phyloP scores from a whole-genome alignment of 2,329 filamentous ascomycete genomes.

The Penicillium brevicompactum region DNA sequence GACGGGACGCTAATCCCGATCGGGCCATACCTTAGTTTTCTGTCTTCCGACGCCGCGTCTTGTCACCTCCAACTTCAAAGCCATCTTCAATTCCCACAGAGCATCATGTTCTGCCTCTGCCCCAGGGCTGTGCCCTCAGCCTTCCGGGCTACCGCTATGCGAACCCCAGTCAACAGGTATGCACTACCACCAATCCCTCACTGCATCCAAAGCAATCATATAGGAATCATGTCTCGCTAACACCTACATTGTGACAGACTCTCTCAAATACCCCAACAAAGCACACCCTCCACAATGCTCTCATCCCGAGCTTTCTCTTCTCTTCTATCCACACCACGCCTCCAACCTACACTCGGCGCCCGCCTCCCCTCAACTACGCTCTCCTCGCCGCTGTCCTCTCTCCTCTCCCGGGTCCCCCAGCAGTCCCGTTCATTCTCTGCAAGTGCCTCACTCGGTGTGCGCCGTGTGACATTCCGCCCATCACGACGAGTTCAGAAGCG shows the following conservation, averaged over 20 bases:
- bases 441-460: slow-evolving; percentile 44
- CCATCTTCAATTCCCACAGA: slow-evolving; percentile 1
- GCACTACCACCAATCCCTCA: slow-evolving; percentile 8
- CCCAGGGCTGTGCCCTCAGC: slow-evolving; percentile 35
- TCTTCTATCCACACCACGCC: slow-evolving; percentile 36
- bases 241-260: slow-evolving; percentile 8
- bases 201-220: neutral
- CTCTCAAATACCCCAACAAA: slow-evolving; percentile 20
- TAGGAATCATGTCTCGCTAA: slow-evolving; percentile 7
- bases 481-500: slow-evolving; percentile 63
- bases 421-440: slow-evolving; percentile 47
- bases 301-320: slow-evolving; percentile 43
- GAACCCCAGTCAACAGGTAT: slow-evolving; percentile 26
- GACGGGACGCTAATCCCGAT: slow-evolving; percentile 24
- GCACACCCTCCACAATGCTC: slow-evolving; percentile 34
- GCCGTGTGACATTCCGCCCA: slow-evolving; percentile 60
- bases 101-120: slow-evolving; percentile 37
- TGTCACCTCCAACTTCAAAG: slow-evolving; percentile 6
- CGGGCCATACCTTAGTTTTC: slow-evolving; percentile 31
- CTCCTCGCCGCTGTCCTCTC: slow-evolving; percentile 19
- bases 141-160: slow-evolving; percentile 26
- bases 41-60: slow-evolving; percentile 26
- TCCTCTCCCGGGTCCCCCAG: slow-evolving; percentile 31
- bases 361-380: slow-evolving; percentile 16
- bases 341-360: slow-evolving; percentile 32